Base-by-base conservation (phyloP, 2,329 filamentous ascomycete species). In the Verticillium albo-atrum region DNA sequence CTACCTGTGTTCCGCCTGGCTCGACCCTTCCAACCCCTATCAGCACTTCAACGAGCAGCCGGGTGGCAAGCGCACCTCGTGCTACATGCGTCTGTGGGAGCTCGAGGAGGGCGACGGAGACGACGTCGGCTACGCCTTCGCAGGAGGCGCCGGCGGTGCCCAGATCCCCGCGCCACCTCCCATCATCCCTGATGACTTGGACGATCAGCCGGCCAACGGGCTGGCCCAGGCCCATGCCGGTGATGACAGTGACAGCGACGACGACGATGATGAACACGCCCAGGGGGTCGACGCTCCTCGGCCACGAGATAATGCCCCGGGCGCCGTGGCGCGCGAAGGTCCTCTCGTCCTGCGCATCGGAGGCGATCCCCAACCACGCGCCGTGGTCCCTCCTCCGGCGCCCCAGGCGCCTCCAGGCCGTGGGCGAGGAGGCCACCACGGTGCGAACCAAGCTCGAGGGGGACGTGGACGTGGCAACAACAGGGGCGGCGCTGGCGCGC, bases 31-130 rank as follows among this genome's bases (percentile, higher is more conserved):
- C 20, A 95, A 97, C 66, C 93, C 93, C 1, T 98, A 98, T 70
- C 77, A 82, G 58, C 95, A 99, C 72, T 99, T 93, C 77, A 97
- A 97, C 70, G 81, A 85, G 28, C 75, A 77, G 56, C 79, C 83
- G 17, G 70, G 69, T 50, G 81, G 79, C 1, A 74, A 74, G 51
- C 67, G 76, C 32, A 90, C 86, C 1, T 78, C 79, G 12, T 99
- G 95, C 71, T 96, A 89, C 68, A 89, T 90, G 81, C 87, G 91
- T 4, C 79, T 99, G 3, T 98, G 93, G 92, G 95, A 97, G 68
- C 77, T 96, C 26, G 91, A 96, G 72, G 86, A 84, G 53, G 93
- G 93, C 0, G 92, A 97, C 66, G 85, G 84, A 3, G 76, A 78
- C 56, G 79, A 82, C 55, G 78, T 82, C 54, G 81, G 77, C 3